These are phyloP conservation scores for Kodamaea suecica DNA, from an alignment of 1,139 yeast genomes.

Conservation along the genomic window DNA sequence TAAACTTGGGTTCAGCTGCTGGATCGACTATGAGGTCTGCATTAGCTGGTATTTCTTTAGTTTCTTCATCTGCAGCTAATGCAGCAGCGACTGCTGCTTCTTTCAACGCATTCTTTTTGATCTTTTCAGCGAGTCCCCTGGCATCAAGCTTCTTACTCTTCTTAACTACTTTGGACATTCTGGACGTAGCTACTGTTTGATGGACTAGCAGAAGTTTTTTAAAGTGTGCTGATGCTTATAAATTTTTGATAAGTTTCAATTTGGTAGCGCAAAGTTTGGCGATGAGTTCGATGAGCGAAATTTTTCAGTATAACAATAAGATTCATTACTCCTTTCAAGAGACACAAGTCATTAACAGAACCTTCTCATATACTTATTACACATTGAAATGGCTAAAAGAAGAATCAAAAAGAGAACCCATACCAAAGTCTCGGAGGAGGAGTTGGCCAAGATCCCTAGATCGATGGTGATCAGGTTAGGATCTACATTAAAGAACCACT, in stretches of 20 bases:
- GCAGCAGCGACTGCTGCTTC: slow-evolving; percentile 15
- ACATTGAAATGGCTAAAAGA: slow-evolving; percentile 45
- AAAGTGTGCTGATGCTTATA: too few species aligned
- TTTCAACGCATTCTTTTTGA: slow-evolving; percentile 51
- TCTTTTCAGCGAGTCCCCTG: slow-evolving; percentile 41
- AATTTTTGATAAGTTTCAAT: too few species aligned
- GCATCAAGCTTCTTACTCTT: slow-evolving; percentile 1
- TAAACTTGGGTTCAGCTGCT: slow-evolving; percentile 22
- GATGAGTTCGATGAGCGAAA: too few species aligned
- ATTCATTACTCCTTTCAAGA: background rate
- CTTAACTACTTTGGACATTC: slow-evolving; percentile 2
- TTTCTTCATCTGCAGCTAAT: slow-evolving; percentile 16
- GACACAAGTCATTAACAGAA: background rate
- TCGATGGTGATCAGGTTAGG: slow-evolving; percentile 94
- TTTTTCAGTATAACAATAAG: background rate
- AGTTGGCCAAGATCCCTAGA: slow-evolving; percentile 70
- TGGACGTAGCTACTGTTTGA: too few species aligned
- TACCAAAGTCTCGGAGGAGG: slow-evolving; percentile 62
- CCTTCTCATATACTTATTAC: too few species aligned
- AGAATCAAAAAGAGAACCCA: slow-evolving; percentile 79
- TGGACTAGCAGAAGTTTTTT: too few species aligned
- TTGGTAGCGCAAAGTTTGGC: too few species aligned
- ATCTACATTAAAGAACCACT: slow-evolving; percentile 71
- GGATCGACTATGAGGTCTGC: slow-evolving; percentile 7
- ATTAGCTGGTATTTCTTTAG: slow-evolving; percentile 10